Evolutionary conservation across 805 yeast genomes (phyloP).

Genomic region (Schizosaccharomyces cryophilus): DNA sequence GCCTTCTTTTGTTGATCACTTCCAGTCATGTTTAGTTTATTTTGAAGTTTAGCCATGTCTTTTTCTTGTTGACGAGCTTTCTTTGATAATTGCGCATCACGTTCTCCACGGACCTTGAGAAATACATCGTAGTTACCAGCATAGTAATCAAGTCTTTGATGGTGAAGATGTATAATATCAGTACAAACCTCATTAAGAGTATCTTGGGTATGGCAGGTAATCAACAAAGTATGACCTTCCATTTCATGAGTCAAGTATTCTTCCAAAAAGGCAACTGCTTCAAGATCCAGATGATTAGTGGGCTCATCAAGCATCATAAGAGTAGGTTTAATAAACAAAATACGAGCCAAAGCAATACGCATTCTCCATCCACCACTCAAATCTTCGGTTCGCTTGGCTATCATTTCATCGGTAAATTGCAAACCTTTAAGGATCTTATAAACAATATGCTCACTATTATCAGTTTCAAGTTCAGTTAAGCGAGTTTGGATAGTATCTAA

Average conservation of each 20-base stretch:
- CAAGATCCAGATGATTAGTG: constrained; percentile 95
- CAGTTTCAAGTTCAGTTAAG: constrained; percentile 79
- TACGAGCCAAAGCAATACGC: constrained; percentile 97
- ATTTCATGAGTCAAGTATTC: constrained; percentile 75
- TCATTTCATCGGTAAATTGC: constrained; percentile 75
- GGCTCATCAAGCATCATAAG: constrained; percentile 88
- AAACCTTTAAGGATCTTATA: constrained; percentile 88
- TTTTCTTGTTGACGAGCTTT: constrained; percentile 94
- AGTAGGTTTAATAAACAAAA: constrained; percentile 93
- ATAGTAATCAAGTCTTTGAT: constrained; percentile 39
- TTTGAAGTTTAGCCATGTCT: constrained; percentile 92
- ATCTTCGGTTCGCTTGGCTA: constrained; percentile 82
- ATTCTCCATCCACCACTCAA: constrained; percentile 99
- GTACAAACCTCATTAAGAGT: constrained; percentile 96
- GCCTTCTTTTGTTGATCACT: constrained; percentile 98
- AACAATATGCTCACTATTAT: constrained; percentile 89
- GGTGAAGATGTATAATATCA: constrained; percentile 93
- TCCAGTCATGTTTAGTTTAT: constrained; percentile 98
- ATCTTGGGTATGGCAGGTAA: constrained; percentile 96
- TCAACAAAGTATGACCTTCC: constrained; percentile 60
- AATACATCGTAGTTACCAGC: constrained; percentile 99
- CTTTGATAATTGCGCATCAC: constrained; percentile 93
- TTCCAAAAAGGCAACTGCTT: constrained; percentile 99
- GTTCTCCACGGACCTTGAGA: constrained; percentile 76
- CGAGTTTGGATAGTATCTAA: constrained; percentile 65